phyloP scores from a whole-genome alignment of 1,139 yeast species.

The Geotrichum bryndzae region DNA sequence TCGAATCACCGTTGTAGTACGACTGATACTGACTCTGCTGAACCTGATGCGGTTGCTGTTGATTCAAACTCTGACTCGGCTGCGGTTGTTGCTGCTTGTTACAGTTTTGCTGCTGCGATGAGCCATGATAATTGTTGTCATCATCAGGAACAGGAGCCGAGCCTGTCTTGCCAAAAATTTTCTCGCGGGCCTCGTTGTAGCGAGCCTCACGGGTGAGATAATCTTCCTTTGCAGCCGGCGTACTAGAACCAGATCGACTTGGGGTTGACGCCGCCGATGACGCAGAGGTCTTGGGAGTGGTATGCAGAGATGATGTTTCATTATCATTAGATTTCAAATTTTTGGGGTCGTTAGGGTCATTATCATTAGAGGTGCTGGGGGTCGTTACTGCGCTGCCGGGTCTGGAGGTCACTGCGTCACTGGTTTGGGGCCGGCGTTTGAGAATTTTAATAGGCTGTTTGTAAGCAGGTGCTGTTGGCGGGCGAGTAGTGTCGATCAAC shows the following conservation, averaged over 20 bases:
- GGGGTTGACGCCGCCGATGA: not conserved
- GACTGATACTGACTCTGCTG: not conserved
- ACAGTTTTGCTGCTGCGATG: not conserved
- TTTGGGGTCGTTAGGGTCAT: not conserved
- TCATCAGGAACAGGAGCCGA: not conserved
- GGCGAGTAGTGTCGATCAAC: conserved; percentile 14
- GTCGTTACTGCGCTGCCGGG: not conserved
- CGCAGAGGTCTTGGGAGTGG: not conserved
- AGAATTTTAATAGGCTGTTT: conserved; percentile 15
- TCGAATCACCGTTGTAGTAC: not conserved
- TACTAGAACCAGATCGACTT: conserved; percentile 2
- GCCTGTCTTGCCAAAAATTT: conserved; percentile 16
- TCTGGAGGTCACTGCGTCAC: not conserved
- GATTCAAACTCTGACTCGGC: not conserved
- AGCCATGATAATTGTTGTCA: not conserved
- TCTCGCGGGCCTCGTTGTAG: conserved; percentile 17
- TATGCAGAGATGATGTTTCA: not conserved
- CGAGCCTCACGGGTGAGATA: conserved; percentile 14
- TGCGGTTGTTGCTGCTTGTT: not conserved
- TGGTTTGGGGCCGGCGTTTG: conserved; percentile 12
- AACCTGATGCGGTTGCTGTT: not conserved
- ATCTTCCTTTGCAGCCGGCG: conserved; percentile 12
- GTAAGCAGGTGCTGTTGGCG: not conserved
- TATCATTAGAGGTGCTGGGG: not conserved
- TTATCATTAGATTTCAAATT: not conserved